phyloP scores from a whole-genome alignment of 2,329 filamentous ascomycete species.

The Paecilomyces sp. region DNA sequence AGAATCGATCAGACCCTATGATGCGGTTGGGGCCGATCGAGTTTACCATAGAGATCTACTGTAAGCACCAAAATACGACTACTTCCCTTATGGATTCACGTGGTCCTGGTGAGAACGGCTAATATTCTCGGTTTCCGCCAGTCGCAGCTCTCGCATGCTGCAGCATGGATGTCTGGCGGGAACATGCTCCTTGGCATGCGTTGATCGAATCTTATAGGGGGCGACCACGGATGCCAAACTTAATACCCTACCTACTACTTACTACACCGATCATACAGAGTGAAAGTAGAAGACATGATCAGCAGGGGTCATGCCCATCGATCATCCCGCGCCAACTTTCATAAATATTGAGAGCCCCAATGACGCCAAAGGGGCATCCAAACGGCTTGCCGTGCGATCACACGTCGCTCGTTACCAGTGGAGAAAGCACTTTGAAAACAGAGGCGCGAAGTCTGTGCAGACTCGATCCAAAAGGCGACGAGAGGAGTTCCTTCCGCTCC shows the following conservation, averaged over 20 bases:
- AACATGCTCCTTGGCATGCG: background rate
- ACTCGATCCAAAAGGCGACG: background rate
- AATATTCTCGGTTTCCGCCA: background rate
- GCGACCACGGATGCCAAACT: background rate
- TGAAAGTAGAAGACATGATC: background rate
- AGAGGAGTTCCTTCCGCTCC: constrained; percentile 3
- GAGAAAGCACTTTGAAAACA: constrained; percentile 6
- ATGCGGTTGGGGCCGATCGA: too few relatives aligned
- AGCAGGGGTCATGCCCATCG: background rate
- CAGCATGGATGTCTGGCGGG: background rate
- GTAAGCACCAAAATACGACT: too few relatives aligned
- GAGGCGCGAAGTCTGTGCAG: background rate
- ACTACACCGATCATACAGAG: background rate
- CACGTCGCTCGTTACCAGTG: constrained; percentile 20
- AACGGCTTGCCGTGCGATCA: constrained; percentile 16
- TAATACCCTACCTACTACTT: background rate
- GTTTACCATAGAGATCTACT: too few relatives aligned
- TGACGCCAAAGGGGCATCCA: constrained; percentile 17
- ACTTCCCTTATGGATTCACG: background rate
- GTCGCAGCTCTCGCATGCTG: background rate
- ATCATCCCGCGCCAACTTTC: constrained; percentile 8
- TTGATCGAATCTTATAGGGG: background rate
- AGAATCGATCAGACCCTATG: background rate
- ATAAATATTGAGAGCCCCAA: constrained; percentile 18
- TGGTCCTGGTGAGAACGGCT: background rate